These are phyloP conservation scores for Phytophthora brassicae DNA, from an alignment of 352 stramenopile species.

Conservation along the genomic window DNA sequence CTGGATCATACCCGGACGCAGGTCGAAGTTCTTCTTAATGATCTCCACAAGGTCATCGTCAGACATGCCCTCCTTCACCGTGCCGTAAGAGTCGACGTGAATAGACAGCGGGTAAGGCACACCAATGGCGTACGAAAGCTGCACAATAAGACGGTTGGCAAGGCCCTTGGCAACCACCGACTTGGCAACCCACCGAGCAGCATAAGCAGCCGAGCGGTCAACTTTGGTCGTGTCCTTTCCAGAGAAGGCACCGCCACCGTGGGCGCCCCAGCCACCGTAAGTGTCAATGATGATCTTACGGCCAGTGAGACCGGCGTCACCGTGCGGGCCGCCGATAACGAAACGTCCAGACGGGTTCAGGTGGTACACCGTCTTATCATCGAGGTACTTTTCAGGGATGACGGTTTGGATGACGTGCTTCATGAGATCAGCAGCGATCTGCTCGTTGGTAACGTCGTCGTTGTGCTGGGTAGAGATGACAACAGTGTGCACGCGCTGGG, in stretches of 20 bases:
- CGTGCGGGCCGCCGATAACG: conserved; percentile 98
- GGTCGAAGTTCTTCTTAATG: conserved; percentile 99
- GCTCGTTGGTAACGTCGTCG: conserved; percentile 98
- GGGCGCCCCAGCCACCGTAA: conserved; percentile 98
- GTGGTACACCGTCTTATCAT: conserved; percentile 99
- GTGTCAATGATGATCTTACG: conserved; percentile 99
- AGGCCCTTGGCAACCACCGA: conserved; percentile 96
- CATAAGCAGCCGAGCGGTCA: conserved; percentile 98
- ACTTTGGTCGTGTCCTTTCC: conserved; percentile 99
- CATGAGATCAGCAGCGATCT: conserved; percentile 98
- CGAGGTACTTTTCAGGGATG: conserved; percentile 98
- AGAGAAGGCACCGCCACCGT: conserved; percentile 98
- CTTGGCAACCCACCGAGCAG: conserved; percentile 99
- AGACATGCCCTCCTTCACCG: conserved; percentile 93
- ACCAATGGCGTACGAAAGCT: conserved; percentile 99
- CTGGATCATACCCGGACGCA: conserved; percentile 97
- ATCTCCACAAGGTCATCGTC: conserved; percentile 97
- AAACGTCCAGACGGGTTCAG: conserved; percentile 99
- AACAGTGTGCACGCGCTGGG: conserved; percentile 97
- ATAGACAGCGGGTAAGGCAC: conserved; percentile 97
- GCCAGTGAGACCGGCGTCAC: conserved; percentile 98
- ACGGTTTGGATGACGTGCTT: conserved; percentile 99
- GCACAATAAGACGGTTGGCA: conserved; percentile 94
- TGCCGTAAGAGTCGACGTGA: conserved; percentile 98
- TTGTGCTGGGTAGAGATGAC: conserved; percentile 99